phyloP scores from a whole-genome alignment of 441 rosid genomes.

The Arabidopsis hybrid region DNA sequence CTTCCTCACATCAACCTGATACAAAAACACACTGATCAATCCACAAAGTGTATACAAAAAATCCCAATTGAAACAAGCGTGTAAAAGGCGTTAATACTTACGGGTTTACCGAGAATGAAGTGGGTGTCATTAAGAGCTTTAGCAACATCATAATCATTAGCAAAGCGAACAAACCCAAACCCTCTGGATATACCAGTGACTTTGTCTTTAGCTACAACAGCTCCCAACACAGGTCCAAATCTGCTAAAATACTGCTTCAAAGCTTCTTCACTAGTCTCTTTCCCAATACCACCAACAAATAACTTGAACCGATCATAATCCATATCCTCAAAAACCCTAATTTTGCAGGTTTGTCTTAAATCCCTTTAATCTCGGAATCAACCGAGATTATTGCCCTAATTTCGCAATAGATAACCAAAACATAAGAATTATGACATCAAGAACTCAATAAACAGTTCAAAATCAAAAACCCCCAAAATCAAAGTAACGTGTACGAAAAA shows the following conservation, averaged over 20 bases:
- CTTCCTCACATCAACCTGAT: conserved; percentile 80
- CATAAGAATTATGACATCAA: conserved; percentile 6
- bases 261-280: conserved; percentile 66
- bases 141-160: conserved; percentile 55
- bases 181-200: conserved; percentile 60
- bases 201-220: conserved; percentile 62
- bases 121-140: conserved; percentile 66
- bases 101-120: conserved; percentile 69
- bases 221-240: conserved; percentile 65
- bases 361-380: neutral
- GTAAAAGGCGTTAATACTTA: conserved; percentile 46
- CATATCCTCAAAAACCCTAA: conserved; percentile 53
- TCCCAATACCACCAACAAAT: conserved; percentile 72
- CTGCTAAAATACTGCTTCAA: conserved; percentile 65
- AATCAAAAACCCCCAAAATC: conserved; percentile 25
- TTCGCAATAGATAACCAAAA: conserved; percentile 11
- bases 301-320: conserved; percentile 62
- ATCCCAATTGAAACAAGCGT: conserved; percentile 5
- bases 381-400: conserved; percentile 26
- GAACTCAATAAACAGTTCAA: neutral
- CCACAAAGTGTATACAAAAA: neutral
- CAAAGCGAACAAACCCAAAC: conserved; percentile 78
- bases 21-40: conserved; percentile 8
- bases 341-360: conserved; percentile 28
- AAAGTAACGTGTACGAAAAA: conserved; percentile 20